Conservation (phyloP, 176 grass and related monocot species). For the Cenchrus americanus region DNA sequence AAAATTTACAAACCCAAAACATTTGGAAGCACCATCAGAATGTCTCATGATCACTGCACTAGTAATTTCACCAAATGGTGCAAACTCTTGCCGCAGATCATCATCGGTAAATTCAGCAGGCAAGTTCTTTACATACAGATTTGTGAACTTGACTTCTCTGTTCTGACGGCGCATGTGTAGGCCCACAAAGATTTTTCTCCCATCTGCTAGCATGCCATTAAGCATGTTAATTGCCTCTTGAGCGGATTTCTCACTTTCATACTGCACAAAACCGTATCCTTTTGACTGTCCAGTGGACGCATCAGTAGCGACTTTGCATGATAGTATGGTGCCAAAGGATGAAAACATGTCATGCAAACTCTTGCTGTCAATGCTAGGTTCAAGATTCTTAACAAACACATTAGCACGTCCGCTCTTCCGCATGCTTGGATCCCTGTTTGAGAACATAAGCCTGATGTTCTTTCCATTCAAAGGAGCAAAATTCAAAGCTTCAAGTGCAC, state of each 20-base stretch:
- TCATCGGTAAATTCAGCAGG: constrained; percentile 33
- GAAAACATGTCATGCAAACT: constrained; percentile 40
- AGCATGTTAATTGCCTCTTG: constrained; percentile 45
- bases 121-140: constrained; percentile 63
- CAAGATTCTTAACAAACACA: constrained; percentile 60
- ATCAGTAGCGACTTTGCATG: constrained; percentile 56
- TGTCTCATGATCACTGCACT: constrained; percentile 54
- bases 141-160: constrained; percentile 47
- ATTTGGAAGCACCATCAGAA: constrained; percentile 36
- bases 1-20: constrained; percentile 69
- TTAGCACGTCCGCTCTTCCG: constrained; percentile 51
- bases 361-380: constrained; percentile 50
- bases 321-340: constrained; percentile 46
- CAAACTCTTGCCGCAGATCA: constrained; percentile 45
- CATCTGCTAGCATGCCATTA: constrained; percentile 56
- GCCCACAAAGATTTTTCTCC: constrained; percentile 42
- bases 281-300: constrained; percentile 36
- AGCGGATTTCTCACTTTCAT: constrained; percentile 39
- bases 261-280: constrained; percentile 61
- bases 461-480: constrained; percentile 45
- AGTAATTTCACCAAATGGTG: constrained; percentile 49
- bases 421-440: constrained; percentile 43
- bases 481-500: constrained; percentile 53
- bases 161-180: constrained; percentile 32
- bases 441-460: constrained; percentile 55